phyloP scores from a whole-genome alignment of 768 basidiomycete species.

The Tylopilus intermedius region DNA sequence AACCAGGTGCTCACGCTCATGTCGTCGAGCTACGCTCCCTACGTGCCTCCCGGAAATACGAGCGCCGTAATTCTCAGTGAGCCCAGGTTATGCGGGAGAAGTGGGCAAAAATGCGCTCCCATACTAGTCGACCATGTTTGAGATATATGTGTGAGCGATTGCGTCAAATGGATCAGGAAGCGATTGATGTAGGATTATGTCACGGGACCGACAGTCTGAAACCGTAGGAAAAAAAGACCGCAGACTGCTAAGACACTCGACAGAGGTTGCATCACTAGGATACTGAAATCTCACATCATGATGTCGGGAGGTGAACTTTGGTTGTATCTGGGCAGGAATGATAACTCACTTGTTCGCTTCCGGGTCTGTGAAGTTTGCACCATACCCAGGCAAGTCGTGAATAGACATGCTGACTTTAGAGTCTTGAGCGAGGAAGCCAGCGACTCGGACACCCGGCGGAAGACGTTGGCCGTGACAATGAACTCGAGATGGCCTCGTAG shows the following conservation, averaged over 20 bases:
- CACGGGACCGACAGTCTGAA: conserved; percentile 4
- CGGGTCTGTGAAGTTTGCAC: not conserved
- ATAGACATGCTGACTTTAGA: not conserved
- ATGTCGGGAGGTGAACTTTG: not conserved
- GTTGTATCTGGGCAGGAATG: not conserved
- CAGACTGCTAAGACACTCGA: not conserved
- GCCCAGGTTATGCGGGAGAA: not conserved
- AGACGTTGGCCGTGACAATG: not conserved
- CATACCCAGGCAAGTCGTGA: not conserved
- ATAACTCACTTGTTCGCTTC: not conserved
- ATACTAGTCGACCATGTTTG: not conserved
- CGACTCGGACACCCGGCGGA: not conserved
- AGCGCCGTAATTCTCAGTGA: not conserved
- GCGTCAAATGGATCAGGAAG: conserved; percentile 6
- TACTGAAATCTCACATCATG: not conserved
- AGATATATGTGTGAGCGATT: conserved; percentile 16
- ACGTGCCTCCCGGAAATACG: not conserved
- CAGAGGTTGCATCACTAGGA: conserved; percentile 3
- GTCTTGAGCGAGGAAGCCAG: too few species aligned
- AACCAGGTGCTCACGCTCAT: conserved; percentile 18
- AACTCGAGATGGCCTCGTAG: too few species aligned
- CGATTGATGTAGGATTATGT: conserved; percentile 11
- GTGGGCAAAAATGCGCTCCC: conserved; percentile 3
- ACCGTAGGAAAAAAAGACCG: conserved; percentile 4
- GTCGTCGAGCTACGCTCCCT: not conserved